Base-by-base conservation (phyloP, 2,329 filamentous ascomycete species). In the Colletotrichum destructivum region DNA sequence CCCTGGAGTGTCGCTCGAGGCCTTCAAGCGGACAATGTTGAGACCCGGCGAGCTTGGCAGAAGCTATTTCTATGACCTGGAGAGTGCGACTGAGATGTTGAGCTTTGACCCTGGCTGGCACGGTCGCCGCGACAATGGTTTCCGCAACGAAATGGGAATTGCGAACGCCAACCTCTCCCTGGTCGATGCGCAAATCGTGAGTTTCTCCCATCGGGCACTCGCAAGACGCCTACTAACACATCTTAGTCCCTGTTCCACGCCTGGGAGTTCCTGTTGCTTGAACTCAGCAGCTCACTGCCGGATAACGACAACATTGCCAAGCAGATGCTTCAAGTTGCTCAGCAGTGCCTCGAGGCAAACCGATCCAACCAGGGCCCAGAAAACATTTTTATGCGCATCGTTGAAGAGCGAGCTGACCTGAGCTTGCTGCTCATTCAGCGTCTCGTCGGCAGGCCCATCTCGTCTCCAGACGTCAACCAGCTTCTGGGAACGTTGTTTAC, bases 121-220 rank as follows among this genome's bases (percentile, higher is more conserved):
- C 64, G 92, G 92, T 54, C 86, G 85, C 75, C 87, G 84, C 75
- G 88, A 90, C 66, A 89, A 92, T 76, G 95, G 95, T 0, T 97
- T 97, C 82, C 88, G 89, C 73, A 88, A 89, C 60, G 96, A 99
- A 79, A 92, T 99, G 82, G 89, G 92, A 77, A 91, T 91, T 72
- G 96, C 96, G 52, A 99, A 99, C 80, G 85, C 93, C 73, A 98
- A 99, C 81, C 81, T 99, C 63, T 97, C 95, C 31, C 86, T 98
- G 44, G 94, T 99, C 44, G 95, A 98, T 80, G 94, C 96, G 31
- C 95, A 99, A 84, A 92, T 96, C 75, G 91, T 94, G 86, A 83
- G 91, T 85, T 46, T 49, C 49, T 35, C 23, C 52, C 35, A 1
- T 26, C n/a, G 47, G 15, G 16, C 4, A 23, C 15, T 23, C 44